Base-by-base conservation (phyloP, 2,329 filamentous ascomycete genomes). In the Fusarium algeriense region DNA sequence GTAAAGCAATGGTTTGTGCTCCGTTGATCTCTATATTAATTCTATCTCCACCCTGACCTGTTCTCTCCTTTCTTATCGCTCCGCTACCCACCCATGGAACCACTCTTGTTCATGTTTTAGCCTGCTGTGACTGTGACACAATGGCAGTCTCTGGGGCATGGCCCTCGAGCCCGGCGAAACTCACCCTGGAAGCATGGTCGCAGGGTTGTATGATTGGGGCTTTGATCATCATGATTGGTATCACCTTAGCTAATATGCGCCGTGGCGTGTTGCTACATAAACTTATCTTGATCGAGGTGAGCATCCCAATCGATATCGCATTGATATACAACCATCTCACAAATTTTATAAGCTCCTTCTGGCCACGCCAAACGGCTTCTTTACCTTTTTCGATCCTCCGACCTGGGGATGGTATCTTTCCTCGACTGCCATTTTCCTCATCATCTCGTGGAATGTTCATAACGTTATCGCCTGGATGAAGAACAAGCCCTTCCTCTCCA, bases 391-490 rank as follows among this genome's bases (percentile, higher is more conserved):
- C 59, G 45, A 75, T 35, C 73, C 74, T 12, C 87, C 87, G 0
- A 81, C 82, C 6, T 90, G 89, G 74, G 88, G 87, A 52, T 91
- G 89, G 89, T 91, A 90, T 78, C 82, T 91, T 5, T 89, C 88
- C 3, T 81, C 84, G 28, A 89, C 87, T 5, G 89, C 87, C 11
- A 86, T 91, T 12, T 84, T 88, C 20, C 84, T 92, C 28, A 90
- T 90, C 69, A 80, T 85, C n/a, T 90, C 88, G 6, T 91, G 89
- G 87, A 85, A 83, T 15, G 78, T 92, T 11, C 90, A 92, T 78
- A 92, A 91, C 69, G 83, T 91, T 64, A 88, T 92, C 64, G 85
- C 89, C 1, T 92, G 89, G 90, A 86, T 92, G 78, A 91, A 91
- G 78, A 89, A 87, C 68, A 86, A 85, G 57, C 89, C 89, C 0